These are phyloP conservation scores for Diaporthe sp. DNA, from an alignment of 2,329 filamentous ascomycete genomes.

Conservation along the genomic window DNA sequence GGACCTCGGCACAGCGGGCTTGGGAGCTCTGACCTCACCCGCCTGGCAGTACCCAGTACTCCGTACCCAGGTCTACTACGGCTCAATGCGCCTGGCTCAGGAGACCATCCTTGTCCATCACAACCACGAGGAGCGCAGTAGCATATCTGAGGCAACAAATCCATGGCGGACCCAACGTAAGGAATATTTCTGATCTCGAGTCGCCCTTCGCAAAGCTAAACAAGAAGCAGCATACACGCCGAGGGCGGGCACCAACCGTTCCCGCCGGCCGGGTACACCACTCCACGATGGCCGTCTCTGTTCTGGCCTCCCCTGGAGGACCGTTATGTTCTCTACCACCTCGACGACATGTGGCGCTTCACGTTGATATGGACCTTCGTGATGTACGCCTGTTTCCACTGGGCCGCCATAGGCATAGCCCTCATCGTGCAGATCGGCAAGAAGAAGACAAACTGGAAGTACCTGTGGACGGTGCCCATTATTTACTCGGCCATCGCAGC, in stretches of 20 bases:
- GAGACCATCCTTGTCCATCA: constrained; percentile 20
- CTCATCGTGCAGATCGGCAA: constrained; percentile 75
- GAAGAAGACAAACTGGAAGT: constrained; percentile 63
- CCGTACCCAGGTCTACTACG: background rate
- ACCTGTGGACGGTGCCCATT: constrained; percentile 78
- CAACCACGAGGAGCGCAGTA: background rate
- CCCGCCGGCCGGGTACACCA: constrained; percentile 68
- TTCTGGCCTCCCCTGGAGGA: constrained; percentile 73
- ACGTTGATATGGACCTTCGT: constrained; percentile 89
- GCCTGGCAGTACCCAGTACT: background rate
- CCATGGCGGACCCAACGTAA: constrained; percentile 26
- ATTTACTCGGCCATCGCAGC: constrained; percentile 78
- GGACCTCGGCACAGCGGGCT: constrained; percentile 39
- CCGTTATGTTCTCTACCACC: constrained; percentile 75
- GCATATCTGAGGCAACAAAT: background rate
- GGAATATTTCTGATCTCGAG: background rate
- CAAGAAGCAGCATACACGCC: constrained; percentile 27
- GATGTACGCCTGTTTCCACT: constrained; percentile 79
- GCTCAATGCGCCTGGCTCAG: background rate
- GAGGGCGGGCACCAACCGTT: constrained; percentile 36
- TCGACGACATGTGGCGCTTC: constrained; percentile 86
- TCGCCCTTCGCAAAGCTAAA: background rate
- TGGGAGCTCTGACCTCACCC: constrained; percentile 21
- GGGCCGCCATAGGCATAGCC: constrained; percentile 77
- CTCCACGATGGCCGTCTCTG: constrained; percentile 82